phyloP scores from a whole-genome alignment of 768 basidiomycete species.

The Cystofilobasidium bisporidii region DNA sequence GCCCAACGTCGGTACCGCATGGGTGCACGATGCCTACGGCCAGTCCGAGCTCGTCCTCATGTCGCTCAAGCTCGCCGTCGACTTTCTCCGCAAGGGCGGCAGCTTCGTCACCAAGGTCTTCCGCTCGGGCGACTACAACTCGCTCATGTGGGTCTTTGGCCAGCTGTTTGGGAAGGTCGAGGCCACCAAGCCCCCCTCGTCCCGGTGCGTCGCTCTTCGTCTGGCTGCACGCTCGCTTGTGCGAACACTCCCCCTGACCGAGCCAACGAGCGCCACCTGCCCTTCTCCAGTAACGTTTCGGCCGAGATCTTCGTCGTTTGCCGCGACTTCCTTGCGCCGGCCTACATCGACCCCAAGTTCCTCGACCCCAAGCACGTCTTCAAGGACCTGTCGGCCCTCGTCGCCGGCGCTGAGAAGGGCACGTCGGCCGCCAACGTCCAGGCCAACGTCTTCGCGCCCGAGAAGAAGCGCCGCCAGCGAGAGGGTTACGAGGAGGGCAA shows the following conservation, averaged over 20 bases:
- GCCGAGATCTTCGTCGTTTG: slow-evolving; percentile 99
- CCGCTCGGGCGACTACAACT: slow-evolving; percentile 96
- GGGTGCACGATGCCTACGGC: slow-evolving; percentile 96
- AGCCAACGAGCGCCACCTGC: not conserved
- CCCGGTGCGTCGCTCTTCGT: slow-evolving; percentile 53
- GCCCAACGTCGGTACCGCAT: slow-evolving; percentile 97
- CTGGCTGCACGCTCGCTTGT: too few species aligned
- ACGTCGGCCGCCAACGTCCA: slow-evolving; percentile 56
- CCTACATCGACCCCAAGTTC: slow-evolving; percentile 93
- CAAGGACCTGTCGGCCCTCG: slow-evolving; percentile 61
- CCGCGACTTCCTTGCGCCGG: slow-evolving; percentile 85
- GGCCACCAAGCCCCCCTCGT: slow-evolving; percentile 96
- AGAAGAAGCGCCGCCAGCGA: slow-evolving; percentile 85
- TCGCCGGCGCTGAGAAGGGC: slow-evolving; percentile 27
- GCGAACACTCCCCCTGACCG: too few species aligned
- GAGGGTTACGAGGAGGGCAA: slow-evolving; percentile 94
- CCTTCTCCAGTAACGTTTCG: slow-evolving; percentile 80
- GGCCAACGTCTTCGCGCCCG: slow-evolving; percentile 85
- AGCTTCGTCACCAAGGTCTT: slow-evolving; percentile 98
- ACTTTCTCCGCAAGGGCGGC: slow-evolving; percentile 85
- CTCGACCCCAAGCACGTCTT: slow-evolving; percentile 96
- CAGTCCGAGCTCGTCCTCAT: slow-evolving; percentile 94
- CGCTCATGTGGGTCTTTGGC: slow-evolving; percentile 95
- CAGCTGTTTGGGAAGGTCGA: slow-evolving; percentile 94
- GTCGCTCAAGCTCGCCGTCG: slow-evolving; percentile 88